A percentile compares a stretch with the other conserved stretches of the same genome.
Evolutionary conservation across 176 grass and related monocot genomes (phyloP).

Genomic region (Zizania latifolia): DNA sequence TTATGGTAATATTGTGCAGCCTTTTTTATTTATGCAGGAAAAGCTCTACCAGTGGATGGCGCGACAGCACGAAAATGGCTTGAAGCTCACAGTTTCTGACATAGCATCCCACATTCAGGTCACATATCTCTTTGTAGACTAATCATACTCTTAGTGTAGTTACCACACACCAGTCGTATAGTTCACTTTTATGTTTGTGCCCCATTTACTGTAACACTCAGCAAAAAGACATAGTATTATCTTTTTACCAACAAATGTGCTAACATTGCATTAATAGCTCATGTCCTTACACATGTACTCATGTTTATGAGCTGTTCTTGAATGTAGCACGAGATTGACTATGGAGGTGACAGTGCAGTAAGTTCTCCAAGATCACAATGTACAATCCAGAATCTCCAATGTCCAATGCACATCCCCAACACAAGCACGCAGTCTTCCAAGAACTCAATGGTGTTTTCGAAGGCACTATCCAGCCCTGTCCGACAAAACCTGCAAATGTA

Average conservation of each 20-base stretch:
- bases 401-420: background rate
- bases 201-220: background rate
- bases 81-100: conserved; percentile 10
- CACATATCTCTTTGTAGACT: background rate
- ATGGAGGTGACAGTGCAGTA: conserved; percentile 10
- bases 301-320: background rate
- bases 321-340: conserved; percentile 26
- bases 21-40: conserved; percentile 19
- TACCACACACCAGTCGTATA: background rate
- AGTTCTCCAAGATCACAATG: conserved; percentile 21
- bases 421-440: background rate
- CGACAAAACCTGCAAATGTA: conserved; percentile 13
- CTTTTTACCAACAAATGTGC: background rate
- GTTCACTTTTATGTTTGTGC: background rate
- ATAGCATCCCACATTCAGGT: conserved; percentile 30
- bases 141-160: background rate
- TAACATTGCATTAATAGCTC: background rate
- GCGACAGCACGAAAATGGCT: conserved; percentile 13
- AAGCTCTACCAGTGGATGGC: conserved; percentile 30
- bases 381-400: background rate
- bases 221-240: background rate
- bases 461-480: conserved; percentile 20
- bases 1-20: background rate
- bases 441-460: conserved; percentile 15
- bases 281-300: background rate